phyloP scores from a whole-genome alignment of 306 rosid species.

The Acacia crassicarpa region DNA sequence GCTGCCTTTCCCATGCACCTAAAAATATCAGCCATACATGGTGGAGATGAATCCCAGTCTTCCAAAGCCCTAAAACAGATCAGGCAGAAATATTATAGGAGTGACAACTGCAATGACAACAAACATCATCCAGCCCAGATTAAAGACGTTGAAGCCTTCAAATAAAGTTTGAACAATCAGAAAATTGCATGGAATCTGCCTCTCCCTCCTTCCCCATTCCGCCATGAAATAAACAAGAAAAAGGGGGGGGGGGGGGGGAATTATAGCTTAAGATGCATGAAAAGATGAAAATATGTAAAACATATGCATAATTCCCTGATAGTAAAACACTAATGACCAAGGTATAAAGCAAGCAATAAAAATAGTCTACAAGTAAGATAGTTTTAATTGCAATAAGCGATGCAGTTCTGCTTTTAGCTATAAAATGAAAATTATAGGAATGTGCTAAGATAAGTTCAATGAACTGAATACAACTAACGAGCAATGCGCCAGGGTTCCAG shows the following conservation, averaged over 20 bases:
- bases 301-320: background rate
- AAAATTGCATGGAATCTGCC: background rate
- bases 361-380: background rate
- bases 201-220: background rate
- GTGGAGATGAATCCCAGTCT: constrained; percentile 95
- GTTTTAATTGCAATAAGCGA: background rate
- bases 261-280: background rate
- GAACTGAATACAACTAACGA: background rate
- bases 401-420: background rate
- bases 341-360: background rate
- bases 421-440: background rate
- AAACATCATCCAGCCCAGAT: constrained; percentile 4
- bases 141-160: background rate
- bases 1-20: constrained; percentile 98
- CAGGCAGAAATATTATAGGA: constrained; percentile 7
- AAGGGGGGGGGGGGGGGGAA: too few species aligned
- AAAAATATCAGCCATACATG: constrained; percentile 85
- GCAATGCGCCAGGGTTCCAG: background rate
- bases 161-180: background rate
- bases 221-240: background rate
- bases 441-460: background rate
- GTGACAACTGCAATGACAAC: background rate
- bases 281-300: background rate
- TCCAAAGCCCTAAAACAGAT: constrained; percentile 80
- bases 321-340: background rate